Evolutionary conservation across 768 basidiomycete genomes (phyloP).

Genomic region (Leucocoprinus leucothites): DNA sequence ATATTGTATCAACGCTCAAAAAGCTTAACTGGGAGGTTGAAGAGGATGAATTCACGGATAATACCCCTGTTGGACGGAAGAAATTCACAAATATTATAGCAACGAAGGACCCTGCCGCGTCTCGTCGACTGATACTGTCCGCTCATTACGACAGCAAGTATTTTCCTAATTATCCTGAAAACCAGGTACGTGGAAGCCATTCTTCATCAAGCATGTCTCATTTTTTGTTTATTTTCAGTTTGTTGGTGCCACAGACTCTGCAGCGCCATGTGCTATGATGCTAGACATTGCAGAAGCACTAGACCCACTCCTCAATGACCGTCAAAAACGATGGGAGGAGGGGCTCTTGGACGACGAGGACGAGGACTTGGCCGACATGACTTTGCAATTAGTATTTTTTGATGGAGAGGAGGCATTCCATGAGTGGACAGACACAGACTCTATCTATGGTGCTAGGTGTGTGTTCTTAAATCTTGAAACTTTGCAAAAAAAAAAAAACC

Average conservation of each 20-base stretch:
- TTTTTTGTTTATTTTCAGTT: constrained; percentile 51
- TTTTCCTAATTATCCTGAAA: constrained; percentile 64
- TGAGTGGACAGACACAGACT: constrained; percentile 86
- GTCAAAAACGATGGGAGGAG: constrained; percentile 50
- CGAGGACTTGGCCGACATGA: constrained; percentile 72
- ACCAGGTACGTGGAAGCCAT: constrained; percentile 53
- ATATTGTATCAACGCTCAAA: constrained; percentile 72
- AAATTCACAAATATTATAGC: constrained; percentile 90
- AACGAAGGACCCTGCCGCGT: constrained; percentile 87
- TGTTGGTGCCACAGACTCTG: constrained; percentile 96
- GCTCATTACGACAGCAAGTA: constrained; percentile 96
- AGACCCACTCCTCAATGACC: constrained; percentile 64
- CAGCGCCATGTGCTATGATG: constrained; percentile 92
- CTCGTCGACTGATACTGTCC: constrained; percentile 78
- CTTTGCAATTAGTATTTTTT: constrained; percentile 90
- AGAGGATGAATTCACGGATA: constrained; percentile 72
- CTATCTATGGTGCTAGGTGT: constrained; percentile 93
- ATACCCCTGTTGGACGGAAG: constrained; percentile 79
- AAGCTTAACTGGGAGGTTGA: constrained; percentile 85
- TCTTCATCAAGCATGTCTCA: constrained; percentile 11
- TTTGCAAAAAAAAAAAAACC: not conserved
- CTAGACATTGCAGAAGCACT: constrained; percentile 88
- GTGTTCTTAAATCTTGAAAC: not conserved
- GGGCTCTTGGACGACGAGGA: constrained; percentile 50
- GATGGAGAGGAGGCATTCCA: constrained; percentile 98